Evolutionary conservation across 202 grass and related monocot genomes (phyloP).

Genomic region (Eragrostis tef): DNA sequence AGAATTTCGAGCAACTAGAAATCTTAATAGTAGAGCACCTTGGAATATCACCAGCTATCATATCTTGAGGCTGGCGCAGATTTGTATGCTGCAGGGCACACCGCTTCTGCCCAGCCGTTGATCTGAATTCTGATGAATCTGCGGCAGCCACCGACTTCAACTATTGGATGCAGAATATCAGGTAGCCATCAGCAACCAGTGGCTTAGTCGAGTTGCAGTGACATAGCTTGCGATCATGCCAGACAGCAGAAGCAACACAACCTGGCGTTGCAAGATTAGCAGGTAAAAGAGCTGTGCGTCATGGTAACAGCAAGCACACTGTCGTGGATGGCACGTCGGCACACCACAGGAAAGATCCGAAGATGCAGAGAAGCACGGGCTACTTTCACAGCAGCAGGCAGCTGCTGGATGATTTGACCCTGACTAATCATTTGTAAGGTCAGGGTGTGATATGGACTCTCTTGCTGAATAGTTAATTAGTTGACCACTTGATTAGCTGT

Average conservation of each 20-base stretch:
- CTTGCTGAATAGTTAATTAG: background rate
- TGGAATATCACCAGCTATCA: too few relatives aligned
- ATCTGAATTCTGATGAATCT: background rate
- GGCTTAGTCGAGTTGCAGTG: background rate
- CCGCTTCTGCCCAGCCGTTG: slow-evolving; percentile 9
- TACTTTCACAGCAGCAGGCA: background rate
- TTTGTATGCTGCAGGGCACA: background rate
- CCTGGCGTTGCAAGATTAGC: background rate
- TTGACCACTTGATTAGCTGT: slow-evolving; percentile 14
- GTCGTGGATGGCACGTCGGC: slow-evolving; percentile 35
- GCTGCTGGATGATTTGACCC: background rate
- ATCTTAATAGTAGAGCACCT: background rate
- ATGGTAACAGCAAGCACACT: too few relatives aligned
- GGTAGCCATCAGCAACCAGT: slow-evolving; percentile 26
- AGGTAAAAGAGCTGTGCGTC: background rate
- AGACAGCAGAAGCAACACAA: slow-evolving; percentile 24
- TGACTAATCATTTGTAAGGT: slow-evolving; percentile 4
- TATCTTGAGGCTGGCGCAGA: background rate
- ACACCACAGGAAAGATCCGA: slow-evolving; percentile 30
- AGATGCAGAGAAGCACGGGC: background rate
- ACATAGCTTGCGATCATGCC: slow-evolving; percentile 30
- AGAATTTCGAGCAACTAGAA: too few relatives aligned
- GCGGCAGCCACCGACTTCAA: slow-evolving; percentile 40
- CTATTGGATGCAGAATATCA: slow-evolving; percentile 37
- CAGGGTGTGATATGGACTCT: slow-evolving; percentile 25